phyloP scores from a whole-genome alignment of 2,329 filamentous ascomycete species.

The Lecanicillium sp. region DNA sequence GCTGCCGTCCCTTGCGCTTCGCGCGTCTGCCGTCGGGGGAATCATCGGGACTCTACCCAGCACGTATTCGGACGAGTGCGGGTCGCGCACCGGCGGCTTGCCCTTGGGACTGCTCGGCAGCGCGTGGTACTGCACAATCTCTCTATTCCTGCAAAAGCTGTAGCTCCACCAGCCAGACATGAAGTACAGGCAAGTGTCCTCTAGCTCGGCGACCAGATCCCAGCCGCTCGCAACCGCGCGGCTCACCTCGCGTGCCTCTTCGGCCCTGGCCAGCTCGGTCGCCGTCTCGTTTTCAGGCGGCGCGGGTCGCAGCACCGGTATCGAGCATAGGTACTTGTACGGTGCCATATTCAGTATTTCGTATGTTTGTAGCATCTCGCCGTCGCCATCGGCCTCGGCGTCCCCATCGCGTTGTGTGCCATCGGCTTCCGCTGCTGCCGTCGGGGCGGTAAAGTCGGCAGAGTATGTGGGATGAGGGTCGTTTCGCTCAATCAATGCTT shows the following conservation, averaged over 20 bases:
- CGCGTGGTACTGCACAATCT: constrained; percentile 87
- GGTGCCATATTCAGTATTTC: constrained; percentile 67
- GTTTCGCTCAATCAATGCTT: constrained; percentile 45
- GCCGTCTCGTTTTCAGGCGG: constrained; percentile 55
- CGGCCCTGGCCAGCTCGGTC: constrained; percentile 59
- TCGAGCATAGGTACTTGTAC: constrained; percentile 73
- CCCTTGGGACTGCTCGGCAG: constrained; percentile 59
- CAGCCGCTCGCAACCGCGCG: constrained; percentile 71
- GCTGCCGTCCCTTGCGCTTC: constrained; percentile 13
- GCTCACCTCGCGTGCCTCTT: constrained; percentile 72
- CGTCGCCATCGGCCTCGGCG: constrained; percentile 21
- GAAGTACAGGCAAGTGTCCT: constrained; percentile 76
- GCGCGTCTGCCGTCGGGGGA: constrained; percentile 19
- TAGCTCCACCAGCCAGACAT: constrained; percentile 94
- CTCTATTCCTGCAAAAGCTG: constrained; percentile 82
- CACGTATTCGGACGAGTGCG: constrained; percentile 65
- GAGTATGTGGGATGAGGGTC: constrained; percentile 28
- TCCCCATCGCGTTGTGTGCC: constrained; percentile 15
- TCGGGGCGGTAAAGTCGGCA: constrained; percentile 31
- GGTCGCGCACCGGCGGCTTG: constrained; percentile 70
- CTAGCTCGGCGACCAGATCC: constrained; percentile 69
- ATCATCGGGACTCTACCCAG: constrained; percentile 51
- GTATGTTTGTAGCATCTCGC: constrained; percentile 40
- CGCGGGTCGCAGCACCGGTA: constrained; percentile 60
- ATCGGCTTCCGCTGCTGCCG: constrained; percentile 17